phyloP scores from a whole-genome alignment of 2,329 filamentous ascomycete genomes.

The Coniosporium tulheliwenetii region DNA sequence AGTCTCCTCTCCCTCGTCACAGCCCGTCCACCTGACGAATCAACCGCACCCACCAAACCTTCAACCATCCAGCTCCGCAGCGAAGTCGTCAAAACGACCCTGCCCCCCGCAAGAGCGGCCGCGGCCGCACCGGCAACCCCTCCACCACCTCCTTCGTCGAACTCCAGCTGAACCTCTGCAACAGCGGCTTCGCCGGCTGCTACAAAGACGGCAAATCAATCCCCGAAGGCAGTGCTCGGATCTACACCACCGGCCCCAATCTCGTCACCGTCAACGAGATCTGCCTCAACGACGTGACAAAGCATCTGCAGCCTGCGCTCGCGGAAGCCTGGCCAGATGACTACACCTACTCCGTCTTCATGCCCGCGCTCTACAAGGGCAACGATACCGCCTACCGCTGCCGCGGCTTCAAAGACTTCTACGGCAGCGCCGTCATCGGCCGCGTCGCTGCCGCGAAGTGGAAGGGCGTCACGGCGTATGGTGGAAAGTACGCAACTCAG shows the following conservation, averaged over 20 bases:
- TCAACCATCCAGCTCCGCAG: no score
- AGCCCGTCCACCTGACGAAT: no score
- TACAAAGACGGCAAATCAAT: slow-evolving; percentile 3
- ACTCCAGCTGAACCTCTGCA: slow-evolving; percentile 6
- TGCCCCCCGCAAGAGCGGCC: neutral
- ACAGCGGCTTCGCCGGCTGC: slow-evolving; percentile 4
- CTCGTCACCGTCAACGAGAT: slow-evolving; percentile 5
- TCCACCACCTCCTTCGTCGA: slow-evolving; percentile 2
- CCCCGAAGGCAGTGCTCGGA: slow-evolving; percentile 4
- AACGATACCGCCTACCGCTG: slow-evolving; percentile 2
- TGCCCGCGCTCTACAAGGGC: slow-evolving; percentile 4
- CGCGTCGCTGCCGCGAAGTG: slow-evolving; percentile 1
- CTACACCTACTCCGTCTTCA: slow-evolving; percentile 5
- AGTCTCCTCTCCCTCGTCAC: no score
- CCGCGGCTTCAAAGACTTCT: slow-evolving; percentile 1
- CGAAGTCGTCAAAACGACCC: no score
- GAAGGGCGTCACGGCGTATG: slow-evolving; percentile 1
- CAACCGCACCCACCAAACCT: no score
- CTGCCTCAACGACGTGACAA: slow-evolving; percentile 2
- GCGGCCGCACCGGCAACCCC: slow-evolving; percentile 4
- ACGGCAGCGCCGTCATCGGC: slow-evolving; percentile 4
- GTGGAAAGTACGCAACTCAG: slow-evolving; percentile 1
- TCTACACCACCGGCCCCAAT: slow-evolving; percentile 3
- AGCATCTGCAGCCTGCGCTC: slow-evolving; percentile 1
- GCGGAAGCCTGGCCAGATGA: slow-evolving; percentile 4